Percentiles rank a stretch among this genome's conserved stretches.
phyloP scores from a whole-genome alignment of 1,139 yeast genomes.

The Kurtzmaniella natalensis region DNA sequence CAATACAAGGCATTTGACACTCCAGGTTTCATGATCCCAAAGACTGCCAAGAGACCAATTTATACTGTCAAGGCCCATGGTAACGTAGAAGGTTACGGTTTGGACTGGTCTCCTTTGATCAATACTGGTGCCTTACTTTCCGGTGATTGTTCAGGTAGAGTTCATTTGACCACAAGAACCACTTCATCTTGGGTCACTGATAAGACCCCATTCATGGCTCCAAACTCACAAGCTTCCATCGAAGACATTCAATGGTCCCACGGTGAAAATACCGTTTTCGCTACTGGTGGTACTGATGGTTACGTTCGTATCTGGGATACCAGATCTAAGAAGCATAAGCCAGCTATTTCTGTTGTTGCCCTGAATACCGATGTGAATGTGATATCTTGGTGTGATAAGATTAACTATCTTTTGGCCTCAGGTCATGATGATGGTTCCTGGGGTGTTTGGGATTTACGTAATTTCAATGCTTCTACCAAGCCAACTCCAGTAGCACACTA shows the following conservation, averaged over 20 bases:
- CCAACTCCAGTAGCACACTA: constrained; percentile 88
- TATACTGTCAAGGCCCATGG: constrained; percentile 89
- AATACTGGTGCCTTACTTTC: constrained; percentile 77
- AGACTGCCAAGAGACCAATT: constrained; percentile 70
- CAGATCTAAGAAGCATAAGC: constrained; percentile 84
- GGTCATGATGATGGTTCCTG: constrained; percentile 98
- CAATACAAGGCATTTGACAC: constrained; percentile 82
- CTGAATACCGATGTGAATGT: constrained; percentile 89
- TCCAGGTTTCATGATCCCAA: constrained; percentile 82
- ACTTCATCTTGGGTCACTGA: constrained; percentile 85
- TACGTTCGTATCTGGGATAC: constrained; percentile 95
- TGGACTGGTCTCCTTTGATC: constrained; percentile 92
- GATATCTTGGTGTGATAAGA: constrained; percentile 90
- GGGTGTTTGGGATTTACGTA: constrained; percentile 98
- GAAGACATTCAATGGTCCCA: constrained; percentile 98
- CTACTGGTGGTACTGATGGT: constrained; percentile 91
- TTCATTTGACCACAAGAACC: constrained; percentile 73
- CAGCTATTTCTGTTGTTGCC: constrained; percentile 82
- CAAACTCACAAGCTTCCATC: constrained; percentile 59
- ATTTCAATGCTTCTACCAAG: constrained; percentile 54
- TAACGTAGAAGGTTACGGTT: constrained; percentile 94
- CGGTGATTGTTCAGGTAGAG: constrained; percentile 86
- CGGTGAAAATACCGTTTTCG: constrained; percentile 87
- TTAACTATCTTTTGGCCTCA: constrained; percentile 81
- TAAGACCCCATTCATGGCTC: constrained; percentile 65